Evolutionary conservation across 371 early-diverging fungal species (phyloP), one percentile per base, ranked within the genome.

Genomic region (Mucor piriformis): DNA sequence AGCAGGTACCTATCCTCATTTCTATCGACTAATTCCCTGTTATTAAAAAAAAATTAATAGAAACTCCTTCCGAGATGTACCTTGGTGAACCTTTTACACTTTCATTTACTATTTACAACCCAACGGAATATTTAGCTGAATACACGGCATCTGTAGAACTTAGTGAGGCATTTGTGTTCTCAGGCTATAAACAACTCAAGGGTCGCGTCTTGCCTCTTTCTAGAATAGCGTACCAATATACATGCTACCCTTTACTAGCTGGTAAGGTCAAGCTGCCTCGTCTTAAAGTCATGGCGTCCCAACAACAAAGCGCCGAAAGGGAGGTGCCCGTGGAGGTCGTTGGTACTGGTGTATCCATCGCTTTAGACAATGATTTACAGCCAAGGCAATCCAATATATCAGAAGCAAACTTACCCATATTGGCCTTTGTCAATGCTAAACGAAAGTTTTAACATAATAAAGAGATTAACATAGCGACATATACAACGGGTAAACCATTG

Each of bases 151-250:
- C 80, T 0, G 77, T 89, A n/a, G 90, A 90, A 50, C 64, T 85
- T 0, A 79, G 87, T 21, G 92, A 91, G 10, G 86, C 84, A 32
- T 89, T 90, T 73, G 88, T 88, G 1, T 90, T 86, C 66, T 75
- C 86, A 15, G 92, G 92, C 11, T 79, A 78, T 38, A 91, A 89
- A 66, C 84, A 83, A 35, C 53, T 80, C 18, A 70, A 75, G 24
- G 66, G 83, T 34, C 81, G 77, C 20, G 61, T 91, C 0, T 70
- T 91, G 3, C 92, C 92, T 13, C 49, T 79, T 10, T 71, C 73
- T 3, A 64, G 64, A 47, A 50, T 34, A 0, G 55, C 44, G 1
- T 75, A 80, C 54, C 46, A 69, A n/a, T 79, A 72, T 44, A 78
- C 72, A 12, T 80, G 75, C 40, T 73, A 73, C 44, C 83, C 86